phyloP scores from a whole-genome alignment of 1,284 basidiomycete species.

The Cryptococcus sp. region DNA sequence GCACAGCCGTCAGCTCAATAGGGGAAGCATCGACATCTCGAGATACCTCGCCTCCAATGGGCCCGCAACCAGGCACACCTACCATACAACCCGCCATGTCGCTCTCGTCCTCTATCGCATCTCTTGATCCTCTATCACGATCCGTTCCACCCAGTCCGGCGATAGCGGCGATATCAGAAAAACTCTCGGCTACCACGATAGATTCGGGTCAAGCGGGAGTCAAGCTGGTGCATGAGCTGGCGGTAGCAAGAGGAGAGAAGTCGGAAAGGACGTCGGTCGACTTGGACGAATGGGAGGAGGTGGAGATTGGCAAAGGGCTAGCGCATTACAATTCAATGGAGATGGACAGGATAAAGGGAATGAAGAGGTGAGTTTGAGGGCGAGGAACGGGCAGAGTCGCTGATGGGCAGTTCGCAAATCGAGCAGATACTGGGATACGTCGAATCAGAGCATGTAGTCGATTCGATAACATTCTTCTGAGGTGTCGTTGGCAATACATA shows the following conservation, averaged over 20 bases:
- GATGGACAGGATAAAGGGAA: constrained; percentile 79
- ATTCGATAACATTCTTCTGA: constrained; percentile 58
- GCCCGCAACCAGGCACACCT: constrained; percentile 38
- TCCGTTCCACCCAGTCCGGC: constrained; percentile 31
- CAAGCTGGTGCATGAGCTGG: constrained; percentile 9
- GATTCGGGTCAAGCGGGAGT: constrained; percentile 3
- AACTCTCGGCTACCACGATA: constrained; percentile 4
- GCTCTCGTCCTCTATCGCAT: constrained; percentile 43
- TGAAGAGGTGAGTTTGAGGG: constrained; percentile 66
- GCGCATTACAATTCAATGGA: constrained; percentile 95
- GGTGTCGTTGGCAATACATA: too few relatives aligned
- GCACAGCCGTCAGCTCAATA: neutral
- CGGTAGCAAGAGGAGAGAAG: constrained; percentile 4
- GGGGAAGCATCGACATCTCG: neutral
- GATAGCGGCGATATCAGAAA: constrained; percentile 25
- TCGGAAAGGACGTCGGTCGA: neutral
- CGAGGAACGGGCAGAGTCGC: neutral
- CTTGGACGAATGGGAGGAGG: constrained; percentile 62
- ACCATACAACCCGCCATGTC: constrained; percentile 40
- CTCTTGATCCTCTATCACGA: constrained; percentile 42
- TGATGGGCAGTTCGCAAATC: constrained; percentile 63
- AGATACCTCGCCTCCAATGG: neutral
- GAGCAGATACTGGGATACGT: constrained; percentile 79
- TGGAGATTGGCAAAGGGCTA: constrained; percentile 88
- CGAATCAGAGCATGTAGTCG: constrained; percentile 94